Evolutionary conservation across 2,329 filamentous ascomycete species (phyloP).

Genomic region (Pseudocercospora fijiensis): DNA sequence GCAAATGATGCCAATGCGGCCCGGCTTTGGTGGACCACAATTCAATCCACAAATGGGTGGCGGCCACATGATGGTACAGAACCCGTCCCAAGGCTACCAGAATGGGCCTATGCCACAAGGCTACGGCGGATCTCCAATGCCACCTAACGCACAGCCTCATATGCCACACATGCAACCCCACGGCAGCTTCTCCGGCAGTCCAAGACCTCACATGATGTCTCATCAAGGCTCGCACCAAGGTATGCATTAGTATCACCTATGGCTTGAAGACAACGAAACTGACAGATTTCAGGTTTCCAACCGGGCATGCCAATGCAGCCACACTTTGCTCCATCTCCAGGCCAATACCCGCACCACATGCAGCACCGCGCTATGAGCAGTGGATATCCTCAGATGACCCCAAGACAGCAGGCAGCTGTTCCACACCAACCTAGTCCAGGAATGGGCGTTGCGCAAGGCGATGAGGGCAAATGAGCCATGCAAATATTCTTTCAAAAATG

Average conservation of each 20-base stretch:
- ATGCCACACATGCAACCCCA: slow-evolving; percentile 39
- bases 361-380: slow-evolving; percentile 35
- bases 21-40: slow-evolving; percentile 24
- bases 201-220: slow-evolving; percentile 85
- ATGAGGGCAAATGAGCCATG: slow-evolving; percentile 34
- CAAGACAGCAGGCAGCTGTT: slow-evolving; percentile 35
- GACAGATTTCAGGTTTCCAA: slow-evolving; percentile 49
- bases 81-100: slow-evolving; percentile 69
- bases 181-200: slow-evolving; percentile 70
- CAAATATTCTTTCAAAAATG: neutral
- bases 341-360: slow-evolving; percentile 30
- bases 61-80: slow-evolving; percentile 75
- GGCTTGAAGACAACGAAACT: neutral
- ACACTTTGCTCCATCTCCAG: slow-evolving; percentile 25
- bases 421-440: slow-evolving; percentile 35
- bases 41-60: slow-evolving; percentile 54
- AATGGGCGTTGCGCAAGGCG: slow-evolving; percentile 30
- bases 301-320: slow-evolving; percentile 26
- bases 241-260: neutral
- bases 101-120: slow-evolving; percentile 66
- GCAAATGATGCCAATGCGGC: slow-evolving; percentile 45
- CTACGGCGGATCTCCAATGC: slow-evolving; percentile 63
- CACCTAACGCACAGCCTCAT: slow-evolving; percentile 67
- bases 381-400: slow-evolving; percentile 39
- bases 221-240: slow-evolving; percentile 89